Evolutionary conservation across 2,329 filamentous ascomycete species (phyloP).

Genomic region (Sphaerostilbella broomeana): DNA sequence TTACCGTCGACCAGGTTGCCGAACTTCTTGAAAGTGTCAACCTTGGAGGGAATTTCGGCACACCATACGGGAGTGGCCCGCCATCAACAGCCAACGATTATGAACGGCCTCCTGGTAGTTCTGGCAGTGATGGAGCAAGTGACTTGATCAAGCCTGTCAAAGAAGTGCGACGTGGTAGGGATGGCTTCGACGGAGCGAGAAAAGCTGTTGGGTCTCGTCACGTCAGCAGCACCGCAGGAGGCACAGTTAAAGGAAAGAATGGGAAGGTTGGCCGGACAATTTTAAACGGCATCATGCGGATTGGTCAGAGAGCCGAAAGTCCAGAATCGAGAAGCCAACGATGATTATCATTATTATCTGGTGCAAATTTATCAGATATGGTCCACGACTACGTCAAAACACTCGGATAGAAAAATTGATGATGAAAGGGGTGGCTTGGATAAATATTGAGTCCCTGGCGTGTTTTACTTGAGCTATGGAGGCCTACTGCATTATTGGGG

Average conservation of each 20-base stretch:
- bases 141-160: constrained; percentile 23
- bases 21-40: constrained; percentile 43
- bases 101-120: constrained; percentile 40
- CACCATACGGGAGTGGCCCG: constrained; percentile 21
- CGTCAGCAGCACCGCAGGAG: constrained; percentile 21
- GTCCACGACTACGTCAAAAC: too few relatives aligned
- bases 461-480: too few relatives aligned
- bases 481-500: too few relatives aligned
- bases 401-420: too few relatives aligned
- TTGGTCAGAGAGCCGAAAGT: constrained; percentile 35
- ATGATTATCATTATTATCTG: too few relatives aligned
- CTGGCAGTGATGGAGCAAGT: constrained; percentile 40
- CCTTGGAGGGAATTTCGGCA: constrained; percentile 29
- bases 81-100: constrained; percentile 23
- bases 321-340: constrained; percentile 30
- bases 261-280: constrained; percentile 37
- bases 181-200: constrained; percentile 21
- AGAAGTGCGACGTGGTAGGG: constrained; percentile 26
- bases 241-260: constrained; percentile 30
- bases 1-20: constrained; percentile 32
- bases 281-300: constrained; percentile 39
- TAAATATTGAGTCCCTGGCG: too few relatives aligned
- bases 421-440: too few relatives aligned
- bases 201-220: constrained; percentile 24
- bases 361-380: too few relatives aligned